phyloP scores from a whole-genome alignment of 1,284 basidiomycete genomes.

The Rhodotorula sp. region DNA sequence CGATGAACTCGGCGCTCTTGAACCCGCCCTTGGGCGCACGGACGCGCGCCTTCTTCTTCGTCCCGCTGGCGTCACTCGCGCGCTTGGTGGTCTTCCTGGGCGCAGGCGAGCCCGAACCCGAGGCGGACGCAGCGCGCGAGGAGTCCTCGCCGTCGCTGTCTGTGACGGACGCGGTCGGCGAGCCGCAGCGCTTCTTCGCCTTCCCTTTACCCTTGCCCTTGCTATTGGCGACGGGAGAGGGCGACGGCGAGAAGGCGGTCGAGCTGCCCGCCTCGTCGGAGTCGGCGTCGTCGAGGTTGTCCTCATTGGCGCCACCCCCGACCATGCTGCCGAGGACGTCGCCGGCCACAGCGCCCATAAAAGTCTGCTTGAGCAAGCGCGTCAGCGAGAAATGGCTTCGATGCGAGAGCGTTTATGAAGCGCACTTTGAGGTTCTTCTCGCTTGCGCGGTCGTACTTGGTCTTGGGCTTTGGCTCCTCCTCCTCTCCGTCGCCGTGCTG shows the following conservation, averaged over 20 bases:
- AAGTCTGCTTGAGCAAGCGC: not conserved
- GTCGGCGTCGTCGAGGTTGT: not conserved
- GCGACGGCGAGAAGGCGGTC: not conserved
- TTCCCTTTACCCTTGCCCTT: not conserved
- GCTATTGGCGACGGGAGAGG: not conserved
- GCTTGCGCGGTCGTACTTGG: conserved; percentile 12
- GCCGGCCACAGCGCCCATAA: not conserved
- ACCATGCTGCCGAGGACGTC: not conserved
- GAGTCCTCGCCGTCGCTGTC: not conserved
- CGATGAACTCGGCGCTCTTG: conserved; percentile 14
- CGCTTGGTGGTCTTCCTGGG: conserved; percentile 6
- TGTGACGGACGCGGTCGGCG: not conserved
- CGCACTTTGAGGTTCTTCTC: conserved; percentile 19
- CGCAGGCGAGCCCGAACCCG: not conserved
- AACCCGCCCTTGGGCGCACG: not conserved
- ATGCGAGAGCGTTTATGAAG: too few species aligned
- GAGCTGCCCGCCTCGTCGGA: not conserved
- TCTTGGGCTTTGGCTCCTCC: not conserved
- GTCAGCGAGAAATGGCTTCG: not conserved
- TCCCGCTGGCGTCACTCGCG: conserved; percentile 1
- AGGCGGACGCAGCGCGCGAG: not conserved
- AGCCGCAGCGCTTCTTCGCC: not conserved
- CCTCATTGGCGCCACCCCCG: not conserved
- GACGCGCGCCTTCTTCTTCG: conserved; percentile 3
- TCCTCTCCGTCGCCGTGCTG: too few species aligned